These are phyloP conservation scores for Hirschfeldia incana DNA, from an alignment of 345 rosid genomes.

Conservation along the genomic window DNA sequence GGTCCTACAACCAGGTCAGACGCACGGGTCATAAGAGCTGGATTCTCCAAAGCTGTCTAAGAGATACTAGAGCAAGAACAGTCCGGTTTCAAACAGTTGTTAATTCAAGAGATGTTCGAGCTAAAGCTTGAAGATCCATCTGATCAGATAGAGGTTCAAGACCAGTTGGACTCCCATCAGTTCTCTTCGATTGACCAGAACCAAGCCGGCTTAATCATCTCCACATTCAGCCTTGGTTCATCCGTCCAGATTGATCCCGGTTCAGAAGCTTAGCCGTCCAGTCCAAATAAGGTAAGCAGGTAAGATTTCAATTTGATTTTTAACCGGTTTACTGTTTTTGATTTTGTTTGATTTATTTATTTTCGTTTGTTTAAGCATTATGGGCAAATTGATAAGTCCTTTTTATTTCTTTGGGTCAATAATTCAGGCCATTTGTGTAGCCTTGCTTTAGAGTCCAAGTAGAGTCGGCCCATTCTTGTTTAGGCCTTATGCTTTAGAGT, in stretches of 20 bases:
- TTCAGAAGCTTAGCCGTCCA: neutral
- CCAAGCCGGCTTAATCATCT: neutral
- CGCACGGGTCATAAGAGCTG: neutral
- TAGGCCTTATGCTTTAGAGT: neutral
- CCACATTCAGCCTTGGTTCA: neutral
- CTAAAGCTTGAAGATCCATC: neutral
- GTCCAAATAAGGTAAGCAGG: neutral
- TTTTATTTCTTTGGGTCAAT: neutral
- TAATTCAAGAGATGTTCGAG: neutral
- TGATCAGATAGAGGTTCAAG: neutral
- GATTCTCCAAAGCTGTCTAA: neutral
- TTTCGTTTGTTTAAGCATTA: neutral
- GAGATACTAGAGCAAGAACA: neutral
- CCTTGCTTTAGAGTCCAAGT: neutral
- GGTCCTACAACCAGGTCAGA: neutral
- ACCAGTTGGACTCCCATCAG: neutral
- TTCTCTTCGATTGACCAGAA: neutral
- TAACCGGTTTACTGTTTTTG: neutral
- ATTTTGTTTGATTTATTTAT: no score
- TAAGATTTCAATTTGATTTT: neutral
- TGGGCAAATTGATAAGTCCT: neutral
- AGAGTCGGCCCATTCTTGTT: neutral
- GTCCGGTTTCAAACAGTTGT: neutral
- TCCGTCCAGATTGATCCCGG: neutral
- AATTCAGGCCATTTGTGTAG: neutral